Conservation (phyloP, 2,329 filamentous ascomycete genomes). For the Pseudocercospora vitis region DNA sequence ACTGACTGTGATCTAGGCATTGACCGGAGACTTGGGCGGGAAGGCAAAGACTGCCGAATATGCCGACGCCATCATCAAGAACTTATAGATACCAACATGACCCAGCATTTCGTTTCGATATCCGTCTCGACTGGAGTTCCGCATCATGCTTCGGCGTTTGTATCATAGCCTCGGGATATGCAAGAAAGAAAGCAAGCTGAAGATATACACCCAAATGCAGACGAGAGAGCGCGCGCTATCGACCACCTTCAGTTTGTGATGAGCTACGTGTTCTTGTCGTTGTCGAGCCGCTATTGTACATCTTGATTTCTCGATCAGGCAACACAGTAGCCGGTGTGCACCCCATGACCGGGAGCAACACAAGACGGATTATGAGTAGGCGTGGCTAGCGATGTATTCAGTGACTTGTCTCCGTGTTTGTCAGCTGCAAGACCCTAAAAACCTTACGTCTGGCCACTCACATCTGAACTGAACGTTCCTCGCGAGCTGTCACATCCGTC, state of each 20-base stretch:
- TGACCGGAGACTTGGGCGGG: constrained; percentile 94
- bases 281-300: too few relatives aligned
- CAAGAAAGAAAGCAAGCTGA: constrained; percentile 4
- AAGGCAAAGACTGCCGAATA: constrained; percentile 96
- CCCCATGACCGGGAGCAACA: too few relatives aligned
- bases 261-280: neutral
- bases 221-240: neutral
- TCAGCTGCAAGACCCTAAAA: too few relatives aligned
- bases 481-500: neutral
- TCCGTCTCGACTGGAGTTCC: constrained; percentile 4
- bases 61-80: constrained; percentile 82
- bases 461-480: neutral
- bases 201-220: neutral
- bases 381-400: too few relatives aligned
- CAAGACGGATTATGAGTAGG: too few relatives aligned
- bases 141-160: constrained; percentile 9
- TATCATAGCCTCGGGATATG: constrained; percentile 5
- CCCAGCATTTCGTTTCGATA: constrained; percentile 9
- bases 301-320: too few relatives aligned
- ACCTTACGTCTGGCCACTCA: too few relatives aligned
- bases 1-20: too few relatives aligned
- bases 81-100: constrained; percentile 43
- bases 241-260: neutral
- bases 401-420: too few relatives aligned
- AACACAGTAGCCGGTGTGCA: too few relatives aligned